phyloP scores from a whole-genome alignment of 2,329 filamentous ascomycete genomes.

The Lojkania enalia region DNA sequence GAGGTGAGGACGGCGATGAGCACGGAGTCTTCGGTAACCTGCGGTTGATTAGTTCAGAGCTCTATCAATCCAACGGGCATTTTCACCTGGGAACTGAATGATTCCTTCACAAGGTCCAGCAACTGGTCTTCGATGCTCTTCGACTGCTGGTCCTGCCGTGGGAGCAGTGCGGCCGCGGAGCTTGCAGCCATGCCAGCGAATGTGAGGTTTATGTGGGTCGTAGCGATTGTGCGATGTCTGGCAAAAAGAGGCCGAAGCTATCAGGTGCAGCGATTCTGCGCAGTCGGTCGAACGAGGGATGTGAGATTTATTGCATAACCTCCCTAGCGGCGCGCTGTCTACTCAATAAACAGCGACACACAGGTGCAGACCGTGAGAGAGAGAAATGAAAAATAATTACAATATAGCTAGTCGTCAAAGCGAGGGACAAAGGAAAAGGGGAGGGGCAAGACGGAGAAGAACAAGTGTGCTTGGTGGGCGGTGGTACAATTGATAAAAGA shows the following conservation, averaged over 20 bases:
- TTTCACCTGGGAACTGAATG: conserved; percentile 29
- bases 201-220: conserved; percentile 11
- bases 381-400: conserved; percentile 3
- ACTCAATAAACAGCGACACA: conserved; percentile 2
- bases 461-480: background rate
- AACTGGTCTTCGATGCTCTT: conserved; percentile 37
- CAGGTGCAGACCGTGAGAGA: background rate
- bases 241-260: background rate
- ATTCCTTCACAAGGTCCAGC: conserved; percentile 33
- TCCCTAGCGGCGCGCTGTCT: background rate
- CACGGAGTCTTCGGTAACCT: conserved; percentile 66
- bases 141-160: conserved; percentile 26
- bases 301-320: background rate
- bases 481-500: background rate
- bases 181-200: conserved; percentile 24
- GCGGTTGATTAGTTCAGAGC: conserved; percentile 18
- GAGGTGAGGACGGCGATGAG: conserved; percentile 81
- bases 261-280: background rate
- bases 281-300: conserved; percentile 25
- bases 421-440: conserved; percentile 5
- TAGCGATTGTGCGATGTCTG: conserved; percentile 3
- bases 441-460: background rate
- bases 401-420: too few relatives aligned
- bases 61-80: background rate
- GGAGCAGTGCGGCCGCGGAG: conserved; percentile 21